phyloP scores from a whole-genome alignment of 305 asterid species.

The Coffea humblotiana region DNA sequence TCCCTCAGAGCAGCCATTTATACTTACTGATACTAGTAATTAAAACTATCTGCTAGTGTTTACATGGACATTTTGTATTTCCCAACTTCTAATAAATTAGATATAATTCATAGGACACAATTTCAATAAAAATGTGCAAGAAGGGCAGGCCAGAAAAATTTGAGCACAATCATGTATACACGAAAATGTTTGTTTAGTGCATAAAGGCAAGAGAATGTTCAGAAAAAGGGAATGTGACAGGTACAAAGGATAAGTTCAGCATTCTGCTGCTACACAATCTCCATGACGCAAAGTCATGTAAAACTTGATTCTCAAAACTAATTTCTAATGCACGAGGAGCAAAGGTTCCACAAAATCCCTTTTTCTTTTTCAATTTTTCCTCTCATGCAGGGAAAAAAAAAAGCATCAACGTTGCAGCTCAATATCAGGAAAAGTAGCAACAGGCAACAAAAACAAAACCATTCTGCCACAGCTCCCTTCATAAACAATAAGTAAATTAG shows the following conservation, averaged over 20 bases:
- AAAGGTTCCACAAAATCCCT: background rate
- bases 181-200: background rate
- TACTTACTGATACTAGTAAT: background rate
- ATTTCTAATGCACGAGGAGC: background rate
- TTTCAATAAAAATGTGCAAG: background rate
- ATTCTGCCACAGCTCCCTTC: background rate
- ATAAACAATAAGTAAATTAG: background rate
- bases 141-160: background rate
- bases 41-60: background rate
- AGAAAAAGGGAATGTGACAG: background rate
- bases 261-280: background rate
- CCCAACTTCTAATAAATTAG: background rate
- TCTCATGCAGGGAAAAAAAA: background rate
- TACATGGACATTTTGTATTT: background rate
- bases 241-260: background rate
- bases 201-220: background rate
- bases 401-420: background rate
- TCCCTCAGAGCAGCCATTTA: background rate
- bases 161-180: background rate
- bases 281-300: background rate
- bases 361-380: background rate
- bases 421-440: background rate
- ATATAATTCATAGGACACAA: background rate
- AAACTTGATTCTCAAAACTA: background rate
- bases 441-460: background rate